Base-by-base conservation (phyloP, 2,329 filamentous ascomycete species). In the Fusarium albidum region DNA sequence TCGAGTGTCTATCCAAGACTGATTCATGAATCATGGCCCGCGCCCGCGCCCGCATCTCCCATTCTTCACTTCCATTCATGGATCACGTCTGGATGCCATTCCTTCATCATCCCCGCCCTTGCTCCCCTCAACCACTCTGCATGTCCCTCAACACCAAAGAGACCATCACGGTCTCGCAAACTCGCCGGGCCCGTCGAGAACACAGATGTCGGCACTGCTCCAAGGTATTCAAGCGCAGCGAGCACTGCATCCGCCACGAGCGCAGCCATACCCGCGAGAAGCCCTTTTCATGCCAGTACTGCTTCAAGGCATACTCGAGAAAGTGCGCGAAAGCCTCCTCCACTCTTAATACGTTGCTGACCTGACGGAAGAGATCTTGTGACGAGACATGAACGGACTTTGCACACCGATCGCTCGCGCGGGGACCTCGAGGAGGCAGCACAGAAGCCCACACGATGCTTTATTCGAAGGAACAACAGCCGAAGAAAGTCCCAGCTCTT, bases 221-320 rank as follows among this genome's bases (percentile, higher is more conserved):
- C 21, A 60, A 58, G 26, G 12, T 27, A 3, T 60, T 60, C 41
- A 60, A 60, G 41, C 57, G 57, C 13, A 60, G 57, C 29, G 57
- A 60, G 28, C 57, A 60, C 15, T 58, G 57, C 41, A 44, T 58
- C 13, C 57, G 57, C 31, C 57, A 60, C 49, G 57, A 57, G 40
- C 57, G 54, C 32, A 55, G 31, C 10, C 57, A 60, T 21, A 60
- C 57, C 2, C 43, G 46, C 10, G 57, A 60, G 7, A 60, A 60
- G 47, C 57, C 57, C 0, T 60, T 60, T 28, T 17, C 28, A 4
- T 60, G 57, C 44, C 54, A 54, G 13, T 60, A 55, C 18, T 60
- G 57, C 14, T 14, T 17, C 14, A 60, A 60, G 15, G 38, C 54
- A 1, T 60, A 60, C 48, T 51, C 53, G 6, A 34, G 57, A 15